Evolutionary conservation across 2,329 filamentous ascomycete genomes (phyloP).

Genomic region (Diaporthe australafricana): DNA sequence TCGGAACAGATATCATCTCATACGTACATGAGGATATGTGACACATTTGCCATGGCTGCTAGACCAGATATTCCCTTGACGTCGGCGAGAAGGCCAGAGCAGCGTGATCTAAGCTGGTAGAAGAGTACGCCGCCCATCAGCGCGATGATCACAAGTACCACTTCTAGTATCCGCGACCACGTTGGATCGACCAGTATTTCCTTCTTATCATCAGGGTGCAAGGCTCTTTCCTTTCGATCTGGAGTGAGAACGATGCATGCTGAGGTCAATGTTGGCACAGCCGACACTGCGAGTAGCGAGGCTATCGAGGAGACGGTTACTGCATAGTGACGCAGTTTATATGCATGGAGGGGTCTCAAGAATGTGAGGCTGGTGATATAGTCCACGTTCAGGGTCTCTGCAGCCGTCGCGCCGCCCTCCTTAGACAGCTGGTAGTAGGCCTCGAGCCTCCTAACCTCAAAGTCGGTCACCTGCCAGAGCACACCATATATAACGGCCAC

Average conservation of each 20-base stretch:
- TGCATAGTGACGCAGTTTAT: conserved; percentile 73
- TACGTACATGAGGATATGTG: conserved; percentile 49
- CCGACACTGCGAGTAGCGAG: conserved; percentile 73
- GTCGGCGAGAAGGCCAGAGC: conserved; percentile 74
- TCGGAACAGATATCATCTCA: background rate
- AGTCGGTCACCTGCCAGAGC: conserved; percentile 74
- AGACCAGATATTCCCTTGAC: conserved; percentile 80
- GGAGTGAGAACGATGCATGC: conserved; percentile 70
- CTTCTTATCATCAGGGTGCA: conserved; percentile 59
- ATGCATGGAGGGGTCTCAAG: conserved; percentile 71
- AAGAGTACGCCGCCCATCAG: conserved; percentile 68
- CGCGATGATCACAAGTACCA: conserved; percentile 67
- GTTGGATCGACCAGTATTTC: conserved; percentile 65
- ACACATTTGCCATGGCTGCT: conserved; percentile 80
- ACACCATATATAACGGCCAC: conserved; percentile 72
- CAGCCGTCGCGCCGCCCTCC: conserved; percentile 69
- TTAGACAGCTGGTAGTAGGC: conserved; percentile 75
- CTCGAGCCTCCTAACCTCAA: conserved; percentile 75
- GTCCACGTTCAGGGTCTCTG: conserved; percentile 78
- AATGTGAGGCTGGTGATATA: conserved; percentile 78
- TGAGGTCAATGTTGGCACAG: conserved; percentile 76
- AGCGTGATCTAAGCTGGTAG: conserved; percentile 69
- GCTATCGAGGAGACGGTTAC: conserved; percentile 75
- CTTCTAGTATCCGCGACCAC: conserved; percentile 73
- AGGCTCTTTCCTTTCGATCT: conserved; percentile 56